phyloP scores from a whole-genome alignment of 164 flowering plant genomes.

The Platanus orientalis region DNA sequence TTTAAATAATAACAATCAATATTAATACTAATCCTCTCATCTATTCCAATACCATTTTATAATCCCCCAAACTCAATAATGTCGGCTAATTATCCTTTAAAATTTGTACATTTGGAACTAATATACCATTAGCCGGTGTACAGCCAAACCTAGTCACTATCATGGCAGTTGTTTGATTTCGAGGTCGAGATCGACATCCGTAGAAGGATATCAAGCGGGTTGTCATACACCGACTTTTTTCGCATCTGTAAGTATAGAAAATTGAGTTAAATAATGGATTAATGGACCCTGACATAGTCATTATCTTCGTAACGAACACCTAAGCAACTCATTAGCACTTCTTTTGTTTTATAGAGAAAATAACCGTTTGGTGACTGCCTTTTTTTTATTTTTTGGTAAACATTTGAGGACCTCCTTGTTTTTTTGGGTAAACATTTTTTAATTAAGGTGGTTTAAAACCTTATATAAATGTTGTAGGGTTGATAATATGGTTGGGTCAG shows the following conservation, averaged over 20 bases:
- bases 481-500: too few species aligned
- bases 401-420: too few species aligned
- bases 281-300: not conserved
- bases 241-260: not conserved
- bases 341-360: too few species aligned
- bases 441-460: too few species aligned
- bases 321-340: not conserved
- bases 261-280: not conserved
- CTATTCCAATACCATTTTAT: conserved; percentile 6
- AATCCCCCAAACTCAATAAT: conserved; percentile 3
- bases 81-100: conserved; percentile 4
- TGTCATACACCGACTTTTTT: conserved; percentile 4
- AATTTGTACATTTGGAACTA: not conserved
- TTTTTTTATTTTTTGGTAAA: too few species aligned
- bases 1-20: too few species aligned
- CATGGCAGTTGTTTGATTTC: conserved; percentile 6
- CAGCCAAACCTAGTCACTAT: too few species aligned
- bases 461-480: too few species aligned
- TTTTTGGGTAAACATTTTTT: too few species aligned
- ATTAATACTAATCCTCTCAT: not conserved
- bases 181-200: conserved; percentile 1
- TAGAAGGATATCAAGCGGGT: not conserved
- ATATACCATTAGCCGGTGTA: not conserved
- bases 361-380: too few species aligned
- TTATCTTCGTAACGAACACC: not conserved